Conservation (phyloP, 2,329 filamentous ascomycete genomes). For the Apiospora malaysiana region DNA sequence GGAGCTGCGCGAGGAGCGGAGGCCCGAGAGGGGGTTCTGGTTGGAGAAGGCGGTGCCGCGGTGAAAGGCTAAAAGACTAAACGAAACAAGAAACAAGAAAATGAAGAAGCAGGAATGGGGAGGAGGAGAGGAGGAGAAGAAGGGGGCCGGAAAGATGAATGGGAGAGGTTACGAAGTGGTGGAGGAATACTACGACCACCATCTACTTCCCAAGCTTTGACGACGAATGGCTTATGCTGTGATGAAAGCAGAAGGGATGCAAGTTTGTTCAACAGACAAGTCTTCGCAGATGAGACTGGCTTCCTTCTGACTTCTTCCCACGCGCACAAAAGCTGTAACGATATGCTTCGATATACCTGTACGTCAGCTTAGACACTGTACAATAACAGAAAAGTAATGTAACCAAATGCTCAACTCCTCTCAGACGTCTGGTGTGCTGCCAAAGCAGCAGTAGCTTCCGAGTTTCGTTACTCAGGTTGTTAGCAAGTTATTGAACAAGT, state of each 20-base stretch:
- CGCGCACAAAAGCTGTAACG: neutral
- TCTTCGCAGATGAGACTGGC: neutral
- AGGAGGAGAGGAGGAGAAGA: neutral
- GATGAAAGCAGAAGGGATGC: neutral
- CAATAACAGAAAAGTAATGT: neutral
- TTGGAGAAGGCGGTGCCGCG: slow-evolving; percentile 63
- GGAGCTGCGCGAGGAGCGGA: slow-evolving; percentile 74
- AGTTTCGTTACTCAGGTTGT: neutral
- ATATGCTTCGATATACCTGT: neutral
- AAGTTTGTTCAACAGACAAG: neutral
- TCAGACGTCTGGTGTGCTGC: neutral
- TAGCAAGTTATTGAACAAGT: neutral
- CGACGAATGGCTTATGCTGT: neutral
- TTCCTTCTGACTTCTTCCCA: neutral
- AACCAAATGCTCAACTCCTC: neutral
- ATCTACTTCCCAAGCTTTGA: neutral
- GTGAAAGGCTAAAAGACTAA: slow-evolving; percentile 32
- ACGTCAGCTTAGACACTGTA: slow-evolving; percentile 2
- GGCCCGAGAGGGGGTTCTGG: slow-evolving; percentile 81
- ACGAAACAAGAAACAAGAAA: no score
- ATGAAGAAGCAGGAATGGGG: neutral
- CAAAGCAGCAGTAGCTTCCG: neutral
- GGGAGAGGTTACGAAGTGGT: neutral
- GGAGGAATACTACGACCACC: neutral
- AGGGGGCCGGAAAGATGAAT: no score